Evolutionary conservation across 305 asterid genomes (phyloP).

Genomic region (Fraxinus sp.): DNA sequence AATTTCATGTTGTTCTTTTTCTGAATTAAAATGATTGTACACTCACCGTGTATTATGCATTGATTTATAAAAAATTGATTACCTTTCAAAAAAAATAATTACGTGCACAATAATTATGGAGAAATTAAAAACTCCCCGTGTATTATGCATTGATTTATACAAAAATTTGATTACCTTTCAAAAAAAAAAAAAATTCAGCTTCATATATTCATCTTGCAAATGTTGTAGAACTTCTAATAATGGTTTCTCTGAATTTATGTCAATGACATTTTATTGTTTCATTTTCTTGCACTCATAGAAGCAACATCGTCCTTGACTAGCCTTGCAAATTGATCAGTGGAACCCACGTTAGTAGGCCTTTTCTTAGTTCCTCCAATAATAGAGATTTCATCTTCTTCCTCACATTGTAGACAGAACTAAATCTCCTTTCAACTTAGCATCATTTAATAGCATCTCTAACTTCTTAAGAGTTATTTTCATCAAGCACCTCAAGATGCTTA

Average conservation of each 20-base stretch:
- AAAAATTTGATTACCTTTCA: no score
- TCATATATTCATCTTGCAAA: not conserved
- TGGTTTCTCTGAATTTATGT: not conserved
- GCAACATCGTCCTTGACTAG: not conserved
- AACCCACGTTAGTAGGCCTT: not conserved
- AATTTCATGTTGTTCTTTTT: no score
- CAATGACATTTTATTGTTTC: not conserved
- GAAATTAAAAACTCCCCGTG: no score
- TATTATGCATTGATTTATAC: no score
- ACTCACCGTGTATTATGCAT: no score
- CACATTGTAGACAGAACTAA: not conserved
- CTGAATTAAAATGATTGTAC: no score
- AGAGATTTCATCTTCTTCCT: not conserved
- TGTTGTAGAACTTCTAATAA: not conserved
- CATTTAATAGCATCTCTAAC: not conserved
- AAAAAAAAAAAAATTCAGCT: no score
- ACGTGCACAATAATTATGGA: no score
- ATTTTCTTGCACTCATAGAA: constrained; percentile 1
- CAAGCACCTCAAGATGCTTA: not conserved
- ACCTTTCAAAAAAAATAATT: no score
- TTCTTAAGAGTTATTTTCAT: not conserved
- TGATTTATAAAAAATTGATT: no score
- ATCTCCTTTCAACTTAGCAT: not conserved
- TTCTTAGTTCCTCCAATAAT: not conserved
- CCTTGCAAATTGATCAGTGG: not conserved